A percentile compares a stretch with the other conserved stretches of the same genome.
Evolutionary conservation across 2,329 filamentous ascomycete genomes (phyloP).

Genomic region (Diaporthe vaccinii): DNA sequence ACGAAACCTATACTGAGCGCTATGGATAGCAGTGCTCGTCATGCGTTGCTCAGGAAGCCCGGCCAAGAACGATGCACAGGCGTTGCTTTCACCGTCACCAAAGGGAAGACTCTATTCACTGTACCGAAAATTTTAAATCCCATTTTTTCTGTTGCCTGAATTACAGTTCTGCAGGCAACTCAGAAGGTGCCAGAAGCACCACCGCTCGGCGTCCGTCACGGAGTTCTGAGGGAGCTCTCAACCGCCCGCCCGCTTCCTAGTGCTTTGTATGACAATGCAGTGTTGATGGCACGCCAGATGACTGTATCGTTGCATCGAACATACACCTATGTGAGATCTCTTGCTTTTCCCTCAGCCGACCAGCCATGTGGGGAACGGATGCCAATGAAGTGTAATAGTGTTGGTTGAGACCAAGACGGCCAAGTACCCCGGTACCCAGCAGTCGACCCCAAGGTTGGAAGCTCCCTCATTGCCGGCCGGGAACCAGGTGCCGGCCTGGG

Average conservation of each 20-base stretch:
- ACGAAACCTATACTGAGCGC: too few species aligned
- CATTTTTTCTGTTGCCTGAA: neutral
- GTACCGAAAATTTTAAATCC: neutral
- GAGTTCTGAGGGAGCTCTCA: neutral
- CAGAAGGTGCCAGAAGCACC: neutral
- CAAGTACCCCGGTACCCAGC: neutral
- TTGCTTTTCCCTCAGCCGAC: neutral
- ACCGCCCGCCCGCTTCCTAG: neutral
- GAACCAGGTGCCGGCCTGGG: conserved; percentile 23
- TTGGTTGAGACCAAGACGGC: neutral
- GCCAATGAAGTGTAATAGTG: neutral
- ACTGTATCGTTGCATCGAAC: neutral
- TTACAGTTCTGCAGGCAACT: neutral
- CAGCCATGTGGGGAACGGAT: neutral
- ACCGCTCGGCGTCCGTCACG: neutral
- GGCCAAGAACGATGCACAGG: neutral
- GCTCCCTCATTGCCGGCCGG: conserved; percentile 27
- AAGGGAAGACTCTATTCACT: too few species aligned
- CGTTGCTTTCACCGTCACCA: neutral
- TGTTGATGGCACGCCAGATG: neutral
- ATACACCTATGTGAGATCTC: neutral
- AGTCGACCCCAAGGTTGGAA: neutral
- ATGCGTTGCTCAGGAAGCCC: neutral
- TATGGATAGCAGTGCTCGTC: neutral
- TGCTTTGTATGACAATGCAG: neutral